phyloP scores from a whole-genome alignment of 805 yeast genomes.

The Komagataella mondaviorum region DNA sequence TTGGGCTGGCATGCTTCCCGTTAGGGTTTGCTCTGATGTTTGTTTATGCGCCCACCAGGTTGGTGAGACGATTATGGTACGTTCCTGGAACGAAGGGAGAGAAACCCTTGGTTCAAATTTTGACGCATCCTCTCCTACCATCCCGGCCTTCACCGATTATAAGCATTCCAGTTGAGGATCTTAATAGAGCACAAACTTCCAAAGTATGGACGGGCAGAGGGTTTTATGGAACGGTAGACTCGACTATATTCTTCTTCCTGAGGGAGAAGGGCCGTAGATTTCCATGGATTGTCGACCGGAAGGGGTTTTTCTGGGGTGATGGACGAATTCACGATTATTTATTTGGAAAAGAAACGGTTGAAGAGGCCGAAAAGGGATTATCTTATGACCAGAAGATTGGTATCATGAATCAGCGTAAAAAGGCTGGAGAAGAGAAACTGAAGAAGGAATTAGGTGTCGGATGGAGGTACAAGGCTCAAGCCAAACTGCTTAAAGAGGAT shows the following conservation, averaged over 20 bases:
- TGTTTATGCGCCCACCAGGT: slow-evolving; percentile 49
- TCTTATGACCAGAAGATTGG: slow-evolving; percentile 47
- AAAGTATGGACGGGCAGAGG: slow-evolving; percentile 83
- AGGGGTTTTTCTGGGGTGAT: slow-evolving; percentile 89
- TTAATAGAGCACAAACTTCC: slow-evolving; percentile 44
- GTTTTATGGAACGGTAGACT: slow-evolving; percentile 71
- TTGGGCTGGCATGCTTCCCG: slow-evolving; percentile 27
- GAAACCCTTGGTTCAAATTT: slow-evolving; percentile 43
- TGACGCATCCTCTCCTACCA: slow-evolving; percentile 67
- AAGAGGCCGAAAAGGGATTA: slow-evolving; percentile 60
- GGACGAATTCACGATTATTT: slow-evolving; percentile 73
- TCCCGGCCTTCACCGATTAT: slow-evolving; percentile 65
- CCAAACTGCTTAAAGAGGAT: slow-evolving; percentile 29
- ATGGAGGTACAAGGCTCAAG: slow-evolving; percentile 40
- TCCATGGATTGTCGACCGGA: slow-evolving; percentile 73
- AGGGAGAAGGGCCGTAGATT: slow-evolving; percentile 40
- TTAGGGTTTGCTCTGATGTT: slow-evolving; percentile 24
- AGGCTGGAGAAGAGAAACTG: slow-evolving; percentile 34
- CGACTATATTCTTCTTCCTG: slow-evolving; percentile 55
- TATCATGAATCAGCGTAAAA: slow-evolving; percentile 29
- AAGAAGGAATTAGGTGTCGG: slow-evolving; percentile 44
- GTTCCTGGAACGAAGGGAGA: slow-evolving; percentile 36
- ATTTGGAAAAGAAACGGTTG: slow-evolving; percentile 72
- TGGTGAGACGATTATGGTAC: slow-evolving; percentile 66
- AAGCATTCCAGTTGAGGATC: slow-evolving; percentile 44